phyloP scores from a whole-genome alignment of 2,329 filamentous ascomycete species.

The Clarireedia hainanense region DNA sequence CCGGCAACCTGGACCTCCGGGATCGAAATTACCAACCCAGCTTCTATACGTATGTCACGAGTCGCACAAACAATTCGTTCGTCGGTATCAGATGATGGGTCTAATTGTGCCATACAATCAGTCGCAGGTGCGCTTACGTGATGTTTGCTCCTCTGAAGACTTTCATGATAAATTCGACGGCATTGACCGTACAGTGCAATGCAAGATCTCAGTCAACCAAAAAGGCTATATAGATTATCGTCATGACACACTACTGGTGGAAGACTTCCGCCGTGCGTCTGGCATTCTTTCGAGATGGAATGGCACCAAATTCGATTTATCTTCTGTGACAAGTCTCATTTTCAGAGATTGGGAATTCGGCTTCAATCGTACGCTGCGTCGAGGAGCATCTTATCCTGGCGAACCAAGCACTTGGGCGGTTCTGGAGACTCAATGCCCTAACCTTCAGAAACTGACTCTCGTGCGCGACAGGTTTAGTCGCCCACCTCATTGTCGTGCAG shows the following conservation, averaged over 20 bases:
- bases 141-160: neutral
- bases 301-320: neutral
- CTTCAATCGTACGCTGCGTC: too few relatives aligned
- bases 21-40: neutral
- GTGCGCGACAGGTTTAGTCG: fast-evolving
- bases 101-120: neutral
- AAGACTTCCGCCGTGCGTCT: neutral
- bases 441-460: neutral
- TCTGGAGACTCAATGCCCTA: neutral
- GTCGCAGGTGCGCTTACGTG: too few relatives aligned
- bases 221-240: neutral
- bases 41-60: neutral
- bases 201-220: neutral
- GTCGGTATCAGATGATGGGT: neutral
- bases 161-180: neutral
- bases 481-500: neutral
- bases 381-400: neutral
- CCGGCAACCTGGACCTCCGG: neutral
- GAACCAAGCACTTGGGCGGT: neutral
- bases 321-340: neutral
- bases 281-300: neutral
- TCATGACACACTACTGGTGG: neutral
- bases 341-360: too few relatives aligned
- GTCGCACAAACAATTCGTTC: neutral
- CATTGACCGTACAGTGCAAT: neutral